Base-by-base conservation (phyloP, 768 basidiomycete species). In the Mycena kentingensis region DNA sequence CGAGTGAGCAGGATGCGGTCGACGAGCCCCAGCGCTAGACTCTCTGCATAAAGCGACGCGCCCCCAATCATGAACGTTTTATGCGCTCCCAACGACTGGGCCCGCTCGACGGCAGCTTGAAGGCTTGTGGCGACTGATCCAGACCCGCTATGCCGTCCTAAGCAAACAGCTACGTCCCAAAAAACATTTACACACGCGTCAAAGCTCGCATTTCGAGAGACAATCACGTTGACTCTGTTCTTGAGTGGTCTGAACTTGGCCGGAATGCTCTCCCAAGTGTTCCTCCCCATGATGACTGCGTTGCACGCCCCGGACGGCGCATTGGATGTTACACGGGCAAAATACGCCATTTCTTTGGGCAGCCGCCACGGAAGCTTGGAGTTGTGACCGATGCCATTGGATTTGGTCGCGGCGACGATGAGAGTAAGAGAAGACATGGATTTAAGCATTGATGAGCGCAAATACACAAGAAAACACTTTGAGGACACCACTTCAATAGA, bases 191-290 rank as follows among this genome's bases (percentile, higher is more conserved):
- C 88, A 52, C 67, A 92, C 91, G 88, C 65, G 52, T 81, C 69
- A 59, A 85, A 89, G 39, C 73, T 70, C 22, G 65, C 36, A 59
- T 85, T 82, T 43, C 79, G 76, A 68, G 83, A 87, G 53, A 95
- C 70, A 51, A 99, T 84, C 22, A 95, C 67, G 65, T 98, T 99
- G 49, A 79, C 49, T 44, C 97, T 78, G 37, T 78, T 80, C 35
- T 79, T 74, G 18, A 99, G 77, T 4, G 97, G 97, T 56, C 89
- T 78, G 71, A 88, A 90, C 67, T 84, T 90, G 18, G 65, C 58
- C 7, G 97, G 96, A 49, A 99, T 98, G 66, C 91, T 91, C 72
- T 98, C 93, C 97, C 97, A 99, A 13, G 94, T 96, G 64, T 90
- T 93, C 50, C 96, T 80, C 12, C 97, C 97, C 96, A 99, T 98